phyloP scores from a whole-genome alignment of 257 asterid species.

The Ophiorrhiza pumila region DNA sequence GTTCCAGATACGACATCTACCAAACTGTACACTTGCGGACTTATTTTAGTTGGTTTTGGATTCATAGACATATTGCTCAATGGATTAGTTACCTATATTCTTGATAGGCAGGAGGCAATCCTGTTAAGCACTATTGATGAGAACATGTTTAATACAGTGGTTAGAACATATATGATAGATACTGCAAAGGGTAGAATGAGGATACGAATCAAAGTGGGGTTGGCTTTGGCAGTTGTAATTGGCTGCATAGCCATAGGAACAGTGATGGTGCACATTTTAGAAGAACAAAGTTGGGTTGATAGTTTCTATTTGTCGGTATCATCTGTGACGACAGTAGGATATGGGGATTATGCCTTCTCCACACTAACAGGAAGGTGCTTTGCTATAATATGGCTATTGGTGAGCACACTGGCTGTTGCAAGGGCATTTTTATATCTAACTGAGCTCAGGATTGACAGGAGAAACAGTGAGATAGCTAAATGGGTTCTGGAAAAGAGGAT shows the following conservation, averaged over 20 bases:
- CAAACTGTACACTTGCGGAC: conserved; percentile 12
- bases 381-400: conserved; percentile 13
- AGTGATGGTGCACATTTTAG: conserved; percentile 13
- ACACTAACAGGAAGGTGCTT: conserved; percentile 9
- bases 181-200: conserved; percentile 20
- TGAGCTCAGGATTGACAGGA: conserved; percentile 11
- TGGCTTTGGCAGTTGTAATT: conserved; percentile 17
- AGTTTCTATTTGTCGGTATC: conserved; percentile 15
- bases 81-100: conserved; percentile 15
- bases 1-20: conserved; percentile 20
- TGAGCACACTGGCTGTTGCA: conserved; percentile 20
- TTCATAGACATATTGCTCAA: conserved; percentile 14
- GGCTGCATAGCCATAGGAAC: conserved; percentile 14
- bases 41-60: conserved; percentile 16
- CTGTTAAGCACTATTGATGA: conserved; percentile 6
- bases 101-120: conserved; percentile 20
- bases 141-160: background rate
- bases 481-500: conserved; percentile 17
- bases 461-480: conserved; percentile 13
- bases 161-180: conserved; percentile 7
- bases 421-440: conserved; percentile 18
- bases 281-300: conserved; percentile 11
- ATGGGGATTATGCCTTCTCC: conserved; percentile 21
- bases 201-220: conserved; percentile 13
- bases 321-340: conserved; percentile 16